These are phyloP conservation scores for Nitzschia palea DNA, from an alignment of 108 stramenopile genomes.

Conservation along the genomic window DNA sequence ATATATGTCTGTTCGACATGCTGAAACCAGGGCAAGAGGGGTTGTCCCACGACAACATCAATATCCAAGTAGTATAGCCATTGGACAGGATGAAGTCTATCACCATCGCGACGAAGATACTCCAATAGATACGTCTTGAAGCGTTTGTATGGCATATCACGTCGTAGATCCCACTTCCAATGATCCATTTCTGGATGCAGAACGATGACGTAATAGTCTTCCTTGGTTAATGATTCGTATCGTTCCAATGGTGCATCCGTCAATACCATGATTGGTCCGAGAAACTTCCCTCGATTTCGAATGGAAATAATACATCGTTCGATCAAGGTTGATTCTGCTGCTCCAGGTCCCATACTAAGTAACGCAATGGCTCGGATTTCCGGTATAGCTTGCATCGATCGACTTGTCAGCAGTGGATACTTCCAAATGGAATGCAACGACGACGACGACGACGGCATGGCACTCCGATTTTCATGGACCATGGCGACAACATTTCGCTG, in stretches of 20 bases:
- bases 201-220: conserved; percentile 42
- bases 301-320: conserved; percentile 53
- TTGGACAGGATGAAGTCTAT: conserved; percentile 29
- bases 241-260: conserved; percentile 44
- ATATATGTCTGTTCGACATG: conserved; percentile 8
- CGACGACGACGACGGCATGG: no score
- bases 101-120: conserved; percentile 33
- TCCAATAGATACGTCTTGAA: conserved; percentile 59
- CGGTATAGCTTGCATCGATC: not conserved
- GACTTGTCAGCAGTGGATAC: not conserved
- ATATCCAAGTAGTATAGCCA: conserved; percentile 52
- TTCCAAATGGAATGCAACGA: no score
- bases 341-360: conserved; percentile 45
- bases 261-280: conserved; percentile 32
- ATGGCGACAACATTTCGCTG: no score
- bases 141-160: conserved; percentile 32
- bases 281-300: conserved; percentile 41
- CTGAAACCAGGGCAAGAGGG: conserved; percentile 13
- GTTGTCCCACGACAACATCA: conserved; percentile 47
- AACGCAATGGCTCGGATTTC: conserved; percentile 34
- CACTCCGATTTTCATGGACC: no score
- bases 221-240: conserved; percentile 28
- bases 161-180: conserved; percentile 27
- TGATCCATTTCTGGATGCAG: conserved; percentile 41
- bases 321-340: conserved; percentile 42